Evolutionary conservation across 1,284 basidiomycete species (phyloP).

Genomic region (Austropuccinia psidii): DNA sequence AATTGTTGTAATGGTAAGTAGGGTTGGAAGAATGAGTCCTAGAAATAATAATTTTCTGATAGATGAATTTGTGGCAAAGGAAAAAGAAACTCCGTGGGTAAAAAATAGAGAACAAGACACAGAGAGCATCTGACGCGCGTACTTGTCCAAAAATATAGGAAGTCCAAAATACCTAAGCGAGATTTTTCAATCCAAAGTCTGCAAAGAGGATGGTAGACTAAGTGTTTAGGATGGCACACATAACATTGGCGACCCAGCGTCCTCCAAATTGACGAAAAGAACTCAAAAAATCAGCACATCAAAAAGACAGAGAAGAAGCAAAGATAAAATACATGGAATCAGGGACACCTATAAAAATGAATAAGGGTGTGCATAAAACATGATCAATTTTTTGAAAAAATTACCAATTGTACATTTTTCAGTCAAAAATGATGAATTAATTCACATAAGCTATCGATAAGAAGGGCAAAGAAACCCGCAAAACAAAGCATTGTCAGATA

Average conservation of each 20-base stretch:
- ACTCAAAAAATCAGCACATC: conserved; percentile 50
- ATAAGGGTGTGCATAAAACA: conserved; percentile 87
- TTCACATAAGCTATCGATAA: conserved; percentile 65
- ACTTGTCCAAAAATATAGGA: conserved; percentile 56
- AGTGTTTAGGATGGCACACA: conserved; percentile 60
- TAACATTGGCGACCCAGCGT: conserved; percentile 81
- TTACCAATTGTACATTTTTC: conserved; percentile 77
- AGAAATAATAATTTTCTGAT: no score
- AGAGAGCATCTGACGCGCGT: conserved; percentile 3
- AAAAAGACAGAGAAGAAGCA: not conserved
- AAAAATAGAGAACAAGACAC: no score
- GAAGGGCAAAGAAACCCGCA: no score
- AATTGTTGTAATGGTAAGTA: conserved; percentile 94
- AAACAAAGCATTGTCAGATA: not conserved
- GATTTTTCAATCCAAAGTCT: conserved; percentile 82
- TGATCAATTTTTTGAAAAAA: conserved; percentile 59
- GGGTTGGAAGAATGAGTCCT: conserved; percentile 94
- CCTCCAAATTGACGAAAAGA: conserved; percentile 76
- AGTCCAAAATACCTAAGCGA: conserved; percentile 84
- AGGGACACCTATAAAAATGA: conserved; percentile 56
- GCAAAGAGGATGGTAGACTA: conserved; percentile 67
- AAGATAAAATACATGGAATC: conserved; percentile 58
- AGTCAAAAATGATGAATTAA: conserved; percentile 89
- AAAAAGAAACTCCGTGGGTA: no score
- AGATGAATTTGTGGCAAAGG: no score